Conservation (phyloP, 495 filamentous ascomycete species). For the Astrothelium macrocarpum region DNA sequence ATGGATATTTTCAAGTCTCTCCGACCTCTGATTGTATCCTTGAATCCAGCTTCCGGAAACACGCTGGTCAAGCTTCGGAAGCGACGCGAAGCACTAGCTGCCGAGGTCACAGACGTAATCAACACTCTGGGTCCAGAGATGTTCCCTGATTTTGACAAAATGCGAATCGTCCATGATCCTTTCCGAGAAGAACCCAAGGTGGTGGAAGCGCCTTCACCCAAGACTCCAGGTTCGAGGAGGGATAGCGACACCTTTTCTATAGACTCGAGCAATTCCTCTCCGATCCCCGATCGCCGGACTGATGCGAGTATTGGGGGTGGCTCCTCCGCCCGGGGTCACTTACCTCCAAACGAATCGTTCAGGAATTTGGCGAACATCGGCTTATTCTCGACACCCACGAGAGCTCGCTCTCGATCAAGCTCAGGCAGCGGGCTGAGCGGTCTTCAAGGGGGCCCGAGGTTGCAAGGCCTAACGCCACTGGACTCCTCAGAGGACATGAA, state of each 20-base stretch:
- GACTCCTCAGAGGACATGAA: constrained; percentile 63
- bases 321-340: constrained; percentile 35
- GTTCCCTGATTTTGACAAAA: constrained; percentile 88
- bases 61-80: constrained; percentile 69
- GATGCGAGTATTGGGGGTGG: constrained; percentile 24
- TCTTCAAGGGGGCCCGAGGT: constrained; percentile 47
- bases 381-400: constrained; percentile 72
- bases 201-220: constrained; percentile 8
- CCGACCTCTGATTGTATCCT: constrained; percentile 74
- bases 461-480: constrained; percentile 64
- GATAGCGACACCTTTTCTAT: constrained; percentile 13
- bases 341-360: constrained; percentile 90
- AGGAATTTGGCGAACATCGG: constrained; percentile 74
- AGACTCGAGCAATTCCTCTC: constrained; percentile 15
- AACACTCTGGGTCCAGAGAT: constrained; percentile 93
- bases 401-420: constrained; percentile 62
- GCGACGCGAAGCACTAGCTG: constrained; percentile 59
- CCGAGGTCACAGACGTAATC: constrained; percentile 82
- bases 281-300: constrained; percentile 5
- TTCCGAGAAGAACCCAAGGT: not conserved
- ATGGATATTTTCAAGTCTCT: constrained; percentile 98
- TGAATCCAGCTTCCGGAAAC: constrained; percentile 77
- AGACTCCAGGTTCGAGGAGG: not conserved
- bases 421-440: constrained; percentile 49
- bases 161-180: constrained; percentile 62